These are phyloP conservation scores for Hypoxylon perforatum DNA, from an alignment of 495 filamentous ascomycete genomes.

Conservation along the genomic window DNA sequence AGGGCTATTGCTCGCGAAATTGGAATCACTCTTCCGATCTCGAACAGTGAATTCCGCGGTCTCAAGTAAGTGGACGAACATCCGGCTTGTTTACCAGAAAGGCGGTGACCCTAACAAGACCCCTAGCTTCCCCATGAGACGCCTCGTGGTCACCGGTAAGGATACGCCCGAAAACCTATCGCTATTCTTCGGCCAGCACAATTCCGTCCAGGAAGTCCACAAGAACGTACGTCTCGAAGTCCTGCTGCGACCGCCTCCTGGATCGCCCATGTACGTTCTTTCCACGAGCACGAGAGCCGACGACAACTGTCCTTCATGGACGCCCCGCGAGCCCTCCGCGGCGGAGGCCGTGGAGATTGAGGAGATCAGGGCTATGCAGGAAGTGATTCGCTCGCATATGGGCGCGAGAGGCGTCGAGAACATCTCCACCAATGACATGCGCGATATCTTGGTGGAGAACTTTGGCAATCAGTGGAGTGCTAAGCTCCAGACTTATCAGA, in stretches of 20 bases:
- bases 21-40: not conserved
- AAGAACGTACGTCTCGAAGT: not conserved
- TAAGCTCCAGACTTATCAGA: not conserved
- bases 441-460: conserved; percentile 3
- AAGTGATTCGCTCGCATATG: conserved; percentile 9
- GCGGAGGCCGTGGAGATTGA: conserved; percentile 1
- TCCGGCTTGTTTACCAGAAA: not conserved
- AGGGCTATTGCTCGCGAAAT: conserved; percentile 8
- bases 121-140: conserved; percentile 9
- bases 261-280: not conserved
- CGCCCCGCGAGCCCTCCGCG: not conserved
- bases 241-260: not conserved
- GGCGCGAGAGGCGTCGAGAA: conserved; percentile 9
- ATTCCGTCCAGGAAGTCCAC: not conserved
- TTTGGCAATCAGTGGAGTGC: not conserved
- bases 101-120: not conserved
- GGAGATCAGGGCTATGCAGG: conserved; percentile 18
- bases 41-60: not conserved
- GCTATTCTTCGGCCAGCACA: conserved; percentile 19
- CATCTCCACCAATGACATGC: not conserved
- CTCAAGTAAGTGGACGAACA: conserved; percentile 1
- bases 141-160: conserved; percentile 23
- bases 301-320: conserved; percentile 11
- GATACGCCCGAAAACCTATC: conserved; percentile 24
- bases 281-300: not conserved